Conservation (phyloP, 176 grass and related monocot species). For the Rhynchospora pubera region DNA sequence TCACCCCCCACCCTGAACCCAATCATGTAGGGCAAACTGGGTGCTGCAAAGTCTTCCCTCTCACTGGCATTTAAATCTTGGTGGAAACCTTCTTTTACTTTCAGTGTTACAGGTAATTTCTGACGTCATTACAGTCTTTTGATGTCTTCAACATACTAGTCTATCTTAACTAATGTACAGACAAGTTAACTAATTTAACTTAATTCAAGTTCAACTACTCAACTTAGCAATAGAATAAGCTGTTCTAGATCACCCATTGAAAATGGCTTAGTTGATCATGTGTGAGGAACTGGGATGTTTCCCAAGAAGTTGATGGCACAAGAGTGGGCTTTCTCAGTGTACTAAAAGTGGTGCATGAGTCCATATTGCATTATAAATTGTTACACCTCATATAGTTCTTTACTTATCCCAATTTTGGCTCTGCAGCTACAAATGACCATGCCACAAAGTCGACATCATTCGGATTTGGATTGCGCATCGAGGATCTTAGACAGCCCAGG, state of each 20-base stretch:
- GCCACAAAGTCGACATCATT: conserved; percentile 48
- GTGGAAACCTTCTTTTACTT: conserved; percentile 91
- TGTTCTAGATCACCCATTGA: neutral
- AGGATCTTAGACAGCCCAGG: conserved; percentile 91
- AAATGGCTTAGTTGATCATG: neutral
- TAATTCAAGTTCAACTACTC: neutral
- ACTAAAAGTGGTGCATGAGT: neutral
- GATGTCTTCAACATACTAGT: neutral
- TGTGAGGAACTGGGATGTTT: neutral
- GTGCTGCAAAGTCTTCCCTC: conserved; percentile 61
- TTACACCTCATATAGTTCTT: neutral
- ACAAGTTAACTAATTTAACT: neutral
- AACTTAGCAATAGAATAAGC: neutral
- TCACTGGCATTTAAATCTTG: conserved; percentile 91
- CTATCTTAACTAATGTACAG: neutral
- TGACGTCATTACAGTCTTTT: neutral
- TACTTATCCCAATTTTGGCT: neutral
- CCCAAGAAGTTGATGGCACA: neutral
- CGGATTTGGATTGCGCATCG: conserved; percentile 74
- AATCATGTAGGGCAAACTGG: conserved; percentile 61
- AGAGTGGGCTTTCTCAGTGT: neutral
- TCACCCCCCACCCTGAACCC: neutral
- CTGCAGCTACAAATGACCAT: conserved; percentile 75
- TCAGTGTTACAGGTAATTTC: conserved; percentile 65
- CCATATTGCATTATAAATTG: neutral